phyloP scores from a whole-genome alignment of 2,329 filamentous ascomycete species.

The Corynespora cassiicola region DNA sequence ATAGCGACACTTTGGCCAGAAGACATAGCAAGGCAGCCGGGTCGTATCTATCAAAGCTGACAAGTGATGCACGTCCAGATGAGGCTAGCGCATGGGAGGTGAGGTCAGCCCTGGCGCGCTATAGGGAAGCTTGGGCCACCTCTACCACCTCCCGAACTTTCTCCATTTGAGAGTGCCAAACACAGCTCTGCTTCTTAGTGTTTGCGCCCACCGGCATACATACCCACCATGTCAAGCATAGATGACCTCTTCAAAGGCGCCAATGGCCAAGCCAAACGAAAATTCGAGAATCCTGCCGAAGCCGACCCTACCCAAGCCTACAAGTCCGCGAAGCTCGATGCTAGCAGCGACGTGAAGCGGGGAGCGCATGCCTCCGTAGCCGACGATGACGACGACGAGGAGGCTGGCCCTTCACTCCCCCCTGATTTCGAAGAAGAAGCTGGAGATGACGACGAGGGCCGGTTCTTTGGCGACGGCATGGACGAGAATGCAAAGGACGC shows the following conservation, averaged over 20 bases:
- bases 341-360: slow-evolving; percentile 58
- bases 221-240: slow-evolving; percentile 60
- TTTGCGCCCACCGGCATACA: background rate
- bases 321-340: slow-evolving; percentile 64
- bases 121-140: slow-evolving; percentile 10
- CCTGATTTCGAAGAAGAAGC: slow-evolving; percentile 63
- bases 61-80: too few species aligned
- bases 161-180: background rate
- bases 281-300: slow-evolving; percentile 62
- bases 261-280: slow-evolving; percentile 61
- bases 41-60: too few species aligned
- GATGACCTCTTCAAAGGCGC: slow-evolving; percentile 70
- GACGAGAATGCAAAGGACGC: slow-evolving; percentile 80
- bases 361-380: slow-evolving; percentile 56
- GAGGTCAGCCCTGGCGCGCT: too few species aligned
- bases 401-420: slow-evolving; percentile 61
- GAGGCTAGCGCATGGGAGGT: too few species aligned
- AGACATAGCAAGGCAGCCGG: too few species aligned
- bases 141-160: too few species aligned
- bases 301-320: slow-evolving; percentile 64
- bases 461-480: slow-evolving; percentile 94
- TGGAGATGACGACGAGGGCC: slow-evolving; percentile 80
- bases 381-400: slow-evolving; percentile 49
- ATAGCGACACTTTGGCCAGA: too few species aligned
- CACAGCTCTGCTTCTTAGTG: background rate